These are phyloP conservation scores for Elsinoe necatrix DNA, from an alignment of 2,329 filamentous ascomycete species.

Conservation along the genomic window DNA sequence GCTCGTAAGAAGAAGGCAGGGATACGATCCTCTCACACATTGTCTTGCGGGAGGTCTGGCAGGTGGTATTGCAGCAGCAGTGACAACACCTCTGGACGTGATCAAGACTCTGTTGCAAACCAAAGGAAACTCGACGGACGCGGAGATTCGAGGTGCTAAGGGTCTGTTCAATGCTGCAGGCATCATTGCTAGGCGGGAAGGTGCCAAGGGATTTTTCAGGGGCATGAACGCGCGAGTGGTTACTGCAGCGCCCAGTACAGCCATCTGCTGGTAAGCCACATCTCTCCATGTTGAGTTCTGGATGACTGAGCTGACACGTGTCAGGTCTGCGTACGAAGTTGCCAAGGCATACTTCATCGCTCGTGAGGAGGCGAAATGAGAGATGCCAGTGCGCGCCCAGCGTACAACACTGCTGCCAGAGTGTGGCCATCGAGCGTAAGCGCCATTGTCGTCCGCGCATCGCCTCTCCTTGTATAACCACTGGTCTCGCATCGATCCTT, in stretches of 20 bases:
- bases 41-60: constrained; percentile 87
- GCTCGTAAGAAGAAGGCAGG: constrained; percentile 68
- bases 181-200: constrained; percentile 76
- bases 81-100: constrained; percentile 94
- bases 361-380: constrained; percentile 27
- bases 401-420: no score
- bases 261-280: constrained; percentile 96
- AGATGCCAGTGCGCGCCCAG: no score
- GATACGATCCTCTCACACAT: constrained; percentile 88
- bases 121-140: constrained; percentile 70
- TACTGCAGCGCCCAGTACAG: constrained; percentile 96
- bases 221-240: constrained; percentile 84
- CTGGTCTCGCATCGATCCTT: background rate
- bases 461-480: no score
- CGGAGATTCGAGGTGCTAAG: constrained; percentile 75
- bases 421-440: no score
- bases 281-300: background rate
- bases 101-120: constrained; percentile 98
- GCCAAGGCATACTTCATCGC: constrained; percentile 58
- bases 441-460: no score
- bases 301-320: constrained; percentile 18
- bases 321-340: constrained; percentile 58
- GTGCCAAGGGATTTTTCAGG: constrained; percentile 81
- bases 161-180: constrained; percentile 70
- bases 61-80: constrained; percentile 82